Conservation (phyloP, 140 eudicot genomes). For the Oenanthe javanica region DNA sequence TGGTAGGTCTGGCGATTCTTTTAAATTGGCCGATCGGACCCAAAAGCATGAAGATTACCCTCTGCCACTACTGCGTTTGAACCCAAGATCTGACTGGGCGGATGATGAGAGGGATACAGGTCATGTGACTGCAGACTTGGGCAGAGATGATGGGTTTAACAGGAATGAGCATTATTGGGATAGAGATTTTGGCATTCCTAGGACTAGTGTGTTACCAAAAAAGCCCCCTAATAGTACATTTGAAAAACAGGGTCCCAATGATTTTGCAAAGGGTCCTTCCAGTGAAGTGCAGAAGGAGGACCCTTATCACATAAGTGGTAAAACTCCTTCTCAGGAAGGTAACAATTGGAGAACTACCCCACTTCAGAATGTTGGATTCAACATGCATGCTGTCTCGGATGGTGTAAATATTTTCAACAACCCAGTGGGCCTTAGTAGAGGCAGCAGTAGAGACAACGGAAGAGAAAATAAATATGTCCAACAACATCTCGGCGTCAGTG, state of each 20-base stretch:
- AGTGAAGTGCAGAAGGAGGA: constrained; percentile 50
- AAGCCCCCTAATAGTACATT: constrained; percentile 37
- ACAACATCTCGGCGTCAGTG: constrained; percentile 38
- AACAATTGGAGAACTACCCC: constrained; percentile 52
- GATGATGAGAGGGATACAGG: constrained; percentile 99
- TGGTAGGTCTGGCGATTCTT: constrained; percentile 25
- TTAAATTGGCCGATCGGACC: constrained; percentile 30
- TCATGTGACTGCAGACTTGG: constrained; percentile 38
- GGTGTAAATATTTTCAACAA: constrained; percentile 28
- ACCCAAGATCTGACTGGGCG: constrained; percentile 98
- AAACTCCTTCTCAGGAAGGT: constrained; percentile 38
- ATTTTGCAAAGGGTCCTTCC: constrained; percentile 34
- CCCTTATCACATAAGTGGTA: constrained; percentile 32
- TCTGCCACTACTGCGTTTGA: constrained; percentile 56
- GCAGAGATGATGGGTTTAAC: constrained; percentile 48
- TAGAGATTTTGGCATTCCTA: constrained; percentile 67
- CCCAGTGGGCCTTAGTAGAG: constrained; percentile 22
- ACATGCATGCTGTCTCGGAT: constrained; percentile 22
- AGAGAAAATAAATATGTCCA: constrained; percentile 44
- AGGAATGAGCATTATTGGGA: constrained; percentile 76
- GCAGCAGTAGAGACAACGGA: constrained; percentile 15
- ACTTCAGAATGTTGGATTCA: constrained; percentile 32
- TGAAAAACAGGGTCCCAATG: constrained; percentile 45
- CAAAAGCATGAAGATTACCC: constrained; percentile 61
- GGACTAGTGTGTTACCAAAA: constrained; percentile 53